Conservation (phyloP, 140 eudicot species). For the Cichorium intybus region DNA sequence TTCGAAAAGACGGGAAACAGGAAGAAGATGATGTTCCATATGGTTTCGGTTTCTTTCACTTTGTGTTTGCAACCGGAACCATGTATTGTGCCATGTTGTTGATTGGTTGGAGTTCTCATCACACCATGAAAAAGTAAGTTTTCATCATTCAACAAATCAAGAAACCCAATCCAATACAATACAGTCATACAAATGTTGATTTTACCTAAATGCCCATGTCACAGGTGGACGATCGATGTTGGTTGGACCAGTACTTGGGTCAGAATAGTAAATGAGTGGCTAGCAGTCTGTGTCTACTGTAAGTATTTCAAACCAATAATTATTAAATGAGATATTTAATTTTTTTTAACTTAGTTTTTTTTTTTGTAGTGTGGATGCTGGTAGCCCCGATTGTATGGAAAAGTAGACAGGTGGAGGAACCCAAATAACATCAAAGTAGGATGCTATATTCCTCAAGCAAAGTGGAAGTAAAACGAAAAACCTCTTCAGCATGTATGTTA, state of each 20-base stretch:
- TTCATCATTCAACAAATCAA: not conserved
- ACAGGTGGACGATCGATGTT: conserved; percentile 84
- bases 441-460: not conserved
- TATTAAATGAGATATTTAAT: not conserved
- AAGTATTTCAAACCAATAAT: conserved; percentile 24
- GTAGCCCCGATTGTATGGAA: conserved; percentile 65
- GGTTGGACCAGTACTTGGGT: conserved; percentile 98
- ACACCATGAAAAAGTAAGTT: conserved; percentile 68
- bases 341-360: not conserved
- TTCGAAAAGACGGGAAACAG: conserved; percentile 55
- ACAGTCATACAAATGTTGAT: conserved; percentile 6
- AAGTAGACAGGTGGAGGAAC: conserved; percentile 44
- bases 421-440: conserved; percentile 8
- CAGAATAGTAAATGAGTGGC: conserved; percentile 83
- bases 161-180: not conserved
- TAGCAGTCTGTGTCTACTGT: conserved; percentile 78
- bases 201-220: conserved; percentile 11
- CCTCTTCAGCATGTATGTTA: conserved; percentile 12
- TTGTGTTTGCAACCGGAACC: conserved; percentile 84
- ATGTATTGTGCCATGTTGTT: conserved; percentile 87
- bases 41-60: conserved; percentile 82
- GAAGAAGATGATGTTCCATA: conserved; percentile 80
- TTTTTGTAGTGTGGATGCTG: conserved; percentile 65
- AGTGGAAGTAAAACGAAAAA: not conserved
- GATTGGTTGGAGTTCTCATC: conserved; percentile 78